Conservation (phyloP, 2,329 filamentous ascomycete species). For the Macrophomina phaseolina region DNA sequence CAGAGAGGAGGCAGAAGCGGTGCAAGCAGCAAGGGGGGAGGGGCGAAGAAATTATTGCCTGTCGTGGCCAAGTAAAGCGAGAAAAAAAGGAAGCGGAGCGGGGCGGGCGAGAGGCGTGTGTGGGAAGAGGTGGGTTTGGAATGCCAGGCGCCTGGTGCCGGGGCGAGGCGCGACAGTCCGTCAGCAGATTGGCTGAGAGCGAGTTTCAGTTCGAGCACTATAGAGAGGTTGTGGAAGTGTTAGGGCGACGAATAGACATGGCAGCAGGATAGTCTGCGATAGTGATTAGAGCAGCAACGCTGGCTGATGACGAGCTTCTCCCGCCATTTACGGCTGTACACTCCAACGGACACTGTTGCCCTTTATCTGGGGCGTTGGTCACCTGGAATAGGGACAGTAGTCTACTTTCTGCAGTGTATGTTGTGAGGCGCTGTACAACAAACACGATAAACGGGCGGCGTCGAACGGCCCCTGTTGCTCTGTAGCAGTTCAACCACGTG, state of each 20-base stretch:
- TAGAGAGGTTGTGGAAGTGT: background rate
- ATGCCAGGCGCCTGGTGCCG: background rate
- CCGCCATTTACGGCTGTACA: background rate
- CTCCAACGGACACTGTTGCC: background rate
- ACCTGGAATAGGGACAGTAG: constrained; percentile 19
- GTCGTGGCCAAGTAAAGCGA: background rate
- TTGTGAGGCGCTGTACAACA: background rate
- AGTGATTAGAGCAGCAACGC: background rate
- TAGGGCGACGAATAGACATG: background rate
- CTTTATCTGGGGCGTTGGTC: constrained; percentile 18
- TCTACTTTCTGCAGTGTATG: constrained; percentile 9
- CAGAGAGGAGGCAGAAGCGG: background rate
- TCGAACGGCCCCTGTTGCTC: constrained; percentile 11
- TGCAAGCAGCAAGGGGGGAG: background rate
- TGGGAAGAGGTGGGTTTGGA: background rate
- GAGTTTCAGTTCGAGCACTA: background rate
- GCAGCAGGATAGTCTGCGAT: background rate
- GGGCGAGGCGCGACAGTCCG: background rate
- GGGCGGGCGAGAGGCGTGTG: background rate
- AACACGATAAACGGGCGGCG: background rate
- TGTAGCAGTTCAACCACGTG: background rate
- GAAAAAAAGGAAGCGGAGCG: background rate
- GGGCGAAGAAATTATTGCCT: background rate
- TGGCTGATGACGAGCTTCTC: background rate
- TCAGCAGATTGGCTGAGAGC: background rate